Evolutionary conservation across 1,139 yeast species (phyloP).

Genomic region (Chernovozyma sophiae-reginae): DNA sequence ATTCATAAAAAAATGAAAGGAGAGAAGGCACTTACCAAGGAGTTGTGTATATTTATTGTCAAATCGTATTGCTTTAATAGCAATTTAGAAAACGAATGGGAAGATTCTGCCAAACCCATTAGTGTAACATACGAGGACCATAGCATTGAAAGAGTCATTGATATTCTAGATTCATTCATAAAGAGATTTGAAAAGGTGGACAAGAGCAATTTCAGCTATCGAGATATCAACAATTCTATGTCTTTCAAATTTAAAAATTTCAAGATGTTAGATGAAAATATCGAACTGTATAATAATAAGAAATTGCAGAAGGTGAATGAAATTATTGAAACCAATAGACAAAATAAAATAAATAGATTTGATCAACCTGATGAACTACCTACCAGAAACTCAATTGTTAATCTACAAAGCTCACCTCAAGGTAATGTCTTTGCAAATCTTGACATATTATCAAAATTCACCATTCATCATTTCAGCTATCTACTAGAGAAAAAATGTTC

Average conservation of each 20-base stretch:
- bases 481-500: conserved; percentile 15
- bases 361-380: neutral
- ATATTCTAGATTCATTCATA: conserved; percentile 28
- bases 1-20: conserved; percentile 31
- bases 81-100: conserved; percentile 9
- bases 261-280: conserved; percentile 20
- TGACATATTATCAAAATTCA: conserved; percentile 20
- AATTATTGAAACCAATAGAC: neutral
- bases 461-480: conserved; percentile 23
- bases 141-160: conserved; percentile 27
- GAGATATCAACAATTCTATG: conserved; percentile 29
- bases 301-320: neutral
- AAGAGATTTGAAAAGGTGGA: conserved; percentile 10
- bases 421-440: conserved; percentile 36
- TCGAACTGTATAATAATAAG: conserved; percentile 5
- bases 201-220: conserved; percentile 16
- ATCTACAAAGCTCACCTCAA: conserved; percentile 14
- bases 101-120: conserved; percentile 8
- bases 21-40: conserved; percentile 30
- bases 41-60: conserved; percentile 30
- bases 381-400: conserved; percentile 3
- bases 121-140: conserved; percentile 14
- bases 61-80: conserved; percentile 34
- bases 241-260: conserved; percentile 27
- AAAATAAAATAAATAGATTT: neutral